Conservation (phyloP, 306 rosid genomes). For the Quercus parvula region DNA sequence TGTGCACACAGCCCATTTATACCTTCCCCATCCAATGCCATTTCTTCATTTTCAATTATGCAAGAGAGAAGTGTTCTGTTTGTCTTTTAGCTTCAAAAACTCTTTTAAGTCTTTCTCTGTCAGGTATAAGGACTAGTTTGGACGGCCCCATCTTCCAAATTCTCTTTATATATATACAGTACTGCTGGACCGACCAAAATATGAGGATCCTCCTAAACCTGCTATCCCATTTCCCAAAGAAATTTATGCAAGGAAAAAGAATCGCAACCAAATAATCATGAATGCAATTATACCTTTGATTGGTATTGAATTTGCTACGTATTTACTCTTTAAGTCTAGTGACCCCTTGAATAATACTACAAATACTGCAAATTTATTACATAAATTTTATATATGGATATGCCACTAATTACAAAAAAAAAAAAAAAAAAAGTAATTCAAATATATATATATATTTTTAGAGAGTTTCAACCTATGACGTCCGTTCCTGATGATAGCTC, state of each 20-base stretch:
- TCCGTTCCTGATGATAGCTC: no score
- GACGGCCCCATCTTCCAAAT: not conserved
- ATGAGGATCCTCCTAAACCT: not conserved
- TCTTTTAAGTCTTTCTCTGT: not conserved
- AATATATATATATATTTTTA: no score
- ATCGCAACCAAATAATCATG: not conserved
- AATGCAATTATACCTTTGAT: not conserved
- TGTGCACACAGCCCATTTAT: not conserved
- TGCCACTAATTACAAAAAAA: no score
- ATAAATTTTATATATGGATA: no score
- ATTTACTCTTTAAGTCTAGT: not conserved
- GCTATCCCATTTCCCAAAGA: no score
- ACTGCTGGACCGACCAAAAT: not conserved
- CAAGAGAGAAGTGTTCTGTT: not conserved
- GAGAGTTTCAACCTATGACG: no score
- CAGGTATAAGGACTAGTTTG: not conserved
- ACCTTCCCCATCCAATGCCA: not conserved
- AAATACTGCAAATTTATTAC: no score
- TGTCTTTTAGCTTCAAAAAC: not conserved
- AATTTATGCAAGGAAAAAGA: not conserved
- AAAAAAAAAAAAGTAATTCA: no score
- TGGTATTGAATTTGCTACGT: constrained; percentile 8
- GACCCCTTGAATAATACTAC: no score
- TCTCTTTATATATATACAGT: not conserved
- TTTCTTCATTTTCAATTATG: not conserved